Evolutionary conservation across 78 protist species (phyloP).

Genomic region (Neovahlkampfia damariscottae): DNA sequence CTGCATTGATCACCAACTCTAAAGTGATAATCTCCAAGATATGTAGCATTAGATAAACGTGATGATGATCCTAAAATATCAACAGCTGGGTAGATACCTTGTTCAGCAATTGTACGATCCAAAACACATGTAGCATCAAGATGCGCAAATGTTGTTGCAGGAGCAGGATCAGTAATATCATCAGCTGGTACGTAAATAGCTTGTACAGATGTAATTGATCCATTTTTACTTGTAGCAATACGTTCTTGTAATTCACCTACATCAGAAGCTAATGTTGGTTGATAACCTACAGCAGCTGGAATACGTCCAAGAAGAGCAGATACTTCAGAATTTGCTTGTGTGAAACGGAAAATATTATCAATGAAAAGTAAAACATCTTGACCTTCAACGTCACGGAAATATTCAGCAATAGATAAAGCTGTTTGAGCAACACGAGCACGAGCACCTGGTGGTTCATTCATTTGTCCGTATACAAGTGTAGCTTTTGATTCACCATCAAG

Average conservation of each 20-base stretch:
- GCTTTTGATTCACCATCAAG: slow-evolving; percentile 80
- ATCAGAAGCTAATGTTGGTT: slow-evolving; percentile 97
- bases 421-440: slow-evolving; percentile 98
- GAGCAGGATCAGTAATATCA: slow-evolving; percentile 98
- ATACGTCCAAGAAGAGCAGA: slow-evolving; percentile 98
- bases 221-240: slow-evolving; percentile 93
- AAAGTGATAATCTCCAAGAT: slow-evolving; percentile 86
- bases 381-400: slow-evolving; percentile 95
- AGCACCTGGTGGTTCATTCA: slow-evolving; percentile 99
- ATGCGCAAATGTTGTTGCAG: slow-evolving; percentile 98
- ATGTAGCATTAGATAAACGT: slow-evolving; percentile 89
- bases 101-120: slow-evolving; percentile 89
- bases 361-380: slow-evolving; percentile 97
- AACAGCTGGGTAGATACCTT: slow-evolving; percentile 98
- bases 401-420: slow-evolving; percentile 95
- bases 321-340: slow-evolving; percentile 99
- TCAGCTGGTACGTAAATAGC: slow-evolving; percentile 99
- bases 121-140: slow-evolving; percentile 98
- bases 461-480: slow-evolving; percentile 98
- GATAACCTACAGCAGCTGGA: slow-evolving; percentile 99
- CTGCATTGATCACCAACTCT: slow-evolving; percentile 73
- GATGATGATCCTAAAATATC: slow-evolving; percentile 96
- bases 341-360: slow-evolving; percentile 99
- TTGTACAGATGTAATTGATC: slow-evolving; percentile 97
- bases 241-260: slow-evolving; percentile 98